Conservation (phyloP, 805 yeast genomes). For the Lachancea meyersii region DNA sequence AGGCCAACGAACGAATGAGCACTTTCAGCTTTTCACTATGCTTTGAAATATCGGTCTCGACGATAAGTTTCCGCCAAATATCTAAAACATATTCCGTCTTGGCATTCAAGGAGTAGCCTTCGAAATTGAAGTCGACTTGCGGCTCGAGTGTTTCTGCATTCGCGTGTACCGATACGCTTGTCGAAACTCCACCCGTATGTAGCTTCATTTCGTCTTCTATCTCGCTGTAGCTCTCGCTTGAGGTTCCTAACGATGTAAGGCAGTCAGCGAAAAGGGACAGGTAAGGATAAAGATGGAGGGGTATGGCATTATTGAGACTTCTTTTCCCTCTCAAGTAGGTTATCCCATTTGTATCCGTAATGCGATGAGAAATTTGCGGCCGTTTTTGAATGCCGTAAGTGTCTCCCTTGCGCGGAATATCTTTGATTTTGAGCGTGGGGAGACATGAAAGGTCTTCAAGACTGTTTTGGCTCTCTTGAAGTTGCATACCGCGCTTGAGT, state of each 20-base stretch:
- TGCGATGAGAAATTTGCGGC: constrained; percentile 38
- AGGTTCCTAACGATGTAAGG: constrained; percentile 83
- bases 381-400: constrained; percentile 33
- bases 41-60: constrained; percentile 56
- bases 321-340: constrained; percentile 69
- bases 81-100: constrained; percentile 56
- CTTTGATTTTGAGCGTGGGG: constrained; percentile 70
- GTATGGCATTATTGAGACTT: constrained; percentile 47
- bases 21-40: constrained; percentile 64
- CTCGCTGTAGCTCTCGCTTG: constrained; percentile 59
- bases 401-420: constrained; percentile 58
- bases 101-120: constrained; percentile 64
- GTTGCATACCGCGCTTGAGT: constrained; percentile 49
- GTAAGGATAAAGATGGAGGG: constrained; percentile 57
- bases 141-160: constrained; percentile 48
- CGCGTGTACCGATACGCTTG: constrained; percentile 52
- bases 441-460: constrained; percentile 70
- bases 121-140: constrained; percentile 47
- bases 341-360: constrained; percentile 74
- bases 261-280: constrained; percentile 75
- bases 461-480: constrained; percentile 59
- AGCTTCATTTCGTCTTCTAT: constrained; percentile 80
- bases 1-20: constrained; percentile 64
- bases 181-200: constrained; percentile 76
- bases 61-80: constrained; percentile 62